phyloP scores from a whole-genome alignment of 2,329 filamentous ascomycete genomes.

The Fusarium fujikuroi region DNA sequence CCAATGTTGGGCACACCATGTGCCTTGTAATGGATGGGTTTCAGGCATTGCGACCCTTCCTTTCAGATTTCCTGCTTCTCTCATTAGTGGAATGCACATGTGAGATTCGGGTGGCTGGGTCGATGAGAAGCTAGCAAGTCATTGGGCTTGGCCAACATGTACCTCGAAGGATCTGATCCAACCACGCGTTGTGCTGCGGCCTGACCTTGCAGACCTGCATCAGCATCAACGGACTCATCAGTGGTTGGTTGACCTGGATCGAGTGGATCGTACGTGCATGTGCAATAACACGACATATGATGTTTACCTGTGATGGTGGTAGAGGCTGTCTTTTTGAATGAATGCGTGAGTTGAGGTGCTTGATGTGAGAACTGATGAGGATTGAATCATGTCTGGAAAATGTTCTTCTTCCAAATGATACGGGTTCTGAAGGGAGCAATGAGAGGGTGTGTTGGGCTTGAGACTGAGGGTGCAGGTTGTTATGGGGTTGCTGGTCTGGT shows the following conservation, averaged over 20 bases:
- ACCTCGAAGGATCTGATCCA: conserved; percentile 36
- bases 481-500: conserved; percentile 32
- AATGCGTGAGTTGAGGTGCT: neutral
- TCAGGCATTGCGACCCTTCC: conserved; percentile 22
- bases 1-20: conserved; percentile 10
- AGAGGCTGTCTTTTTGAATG: neutral
- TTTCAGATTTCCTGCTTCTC: conserved; percentile 5
- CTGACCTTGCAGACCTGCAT: conserved; percentile 38
- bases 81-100: conserved; percentile 38
- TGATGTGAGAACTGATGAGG: neutral
- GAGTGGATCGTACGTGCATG: conserved; percentile 34
- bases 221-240: conserved; percentile 24
- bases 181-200: conserved; percentile 31
- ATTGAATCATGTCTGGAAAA: neutral
- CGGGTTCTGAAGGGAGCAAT: conserved; percentile 1
- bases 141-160: conserved; percentile 29
- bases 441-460: conserved; percentile 24
- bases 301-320: conserved; percentile 4
- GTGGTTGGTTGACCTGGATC: conserved; percentile 30
- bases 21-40: conserved; percentile 9
- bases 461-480: conserved; percentile 12
- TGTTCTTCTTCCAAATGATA: neutral
- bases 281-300: conserved; percentile 14
- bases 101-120: conserved; percentile 36
- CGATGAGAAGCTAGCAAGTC: conserved; percentile 8